Conservation (phyloP, 768 basidiomycete species). For the Dentipellis fragilis region DNA sequence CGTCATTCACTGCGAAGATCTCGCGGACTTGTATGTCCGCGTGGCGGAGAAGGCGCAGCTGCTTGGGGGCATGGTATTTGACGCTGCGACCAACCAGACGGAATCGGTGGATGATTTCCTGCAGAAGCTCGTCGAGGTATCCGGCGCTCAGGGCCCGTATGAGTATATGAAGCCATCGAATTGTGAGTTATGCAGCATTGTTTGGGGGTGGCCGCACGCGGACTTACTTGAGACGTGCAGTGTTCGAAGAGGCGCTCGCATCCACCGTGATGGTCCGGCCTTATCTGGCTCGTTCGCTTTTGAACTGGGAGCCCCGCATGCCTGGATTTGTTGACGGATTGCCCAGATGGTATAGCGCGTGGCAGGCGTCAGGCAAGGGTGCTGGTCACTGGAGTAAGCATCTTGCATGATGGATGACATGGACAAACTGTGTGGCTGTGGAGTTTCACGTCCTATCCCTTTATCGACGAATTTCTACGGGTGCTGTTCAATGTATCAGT, state of each 20-base stretch:
- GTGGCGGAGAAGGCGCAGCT: constrained; percentile 29
- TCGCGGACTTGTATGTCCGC: constrained; percentile 32
- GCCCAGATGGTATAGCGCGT: constrained; percentile 30
- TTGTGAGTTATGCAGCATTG: constrained; percentile 18
- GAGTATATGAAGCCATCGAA: constrained; percentile 24
- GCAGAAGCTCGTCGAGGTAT: constrained; percentile 26
- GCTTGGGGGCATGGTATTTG: constrained; percentile 30
- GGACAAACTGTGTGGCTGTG: too few species aligned
- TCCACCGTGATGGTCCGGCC: constrained; percentile 25
- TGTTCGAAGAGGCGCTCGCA: constrained; percentile 15
- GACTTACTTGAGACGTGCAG: background rate
- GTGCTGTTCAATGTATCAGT: too few species aligned
- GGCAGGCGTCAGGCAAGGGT: constrained; percentile 3
- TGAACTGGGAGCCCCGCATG: constrained; percentile 35
- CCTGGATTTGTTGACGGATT: constrained; percentile 32
- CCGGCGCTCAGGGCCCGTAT: constrained; percentile 28
- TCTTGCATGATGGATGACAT: too few species aligned
- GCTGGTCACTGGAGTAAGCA: too few species aligned
- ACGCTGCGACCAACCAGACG: constrained; percentile 27
- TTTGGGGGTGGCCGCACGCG: background rate
- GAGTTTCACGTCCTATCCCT: too few species aligned
- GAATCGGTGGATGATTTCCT: constrained; percentile 33
- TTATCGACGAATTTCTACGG: too few species aligned
- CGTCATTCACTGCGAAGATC: constrained; percentile 34
- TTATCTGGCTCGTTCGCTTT: constrained; percentile 29